Base-by-base conservation (phyloP, 2,329 filamentous ascomycete genomes). In the Apiospora pterosperma region DNA sequence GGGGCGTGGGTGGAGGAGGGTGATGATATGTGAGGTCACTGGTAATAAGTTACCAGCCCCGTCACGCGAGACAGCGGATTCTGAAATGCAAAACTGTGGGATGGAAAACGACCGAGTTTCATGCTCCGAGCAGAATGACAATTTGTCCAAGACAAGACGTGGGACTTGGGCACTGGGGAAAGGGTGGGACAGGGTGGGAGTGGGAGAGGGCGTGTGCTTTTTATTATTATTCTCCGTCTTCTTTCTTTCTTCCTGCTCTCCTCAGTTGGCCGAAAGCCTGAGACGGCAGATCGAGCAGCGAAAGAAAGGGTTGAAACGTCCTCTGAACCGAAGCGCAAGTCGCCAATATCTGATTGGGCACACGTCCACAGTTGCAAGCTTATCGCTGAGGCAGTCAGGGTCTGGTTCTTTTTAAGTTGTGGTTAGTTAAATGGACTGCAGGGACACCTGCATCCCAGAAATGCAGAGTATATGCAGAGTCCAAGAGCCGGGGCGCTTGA, bases 361-460 rank as follows among this genome's bases (percentile, higher is more conserved):
- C 48, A 55, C 48, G 48, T 34, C 48, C 48, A 55, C 16, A 34
- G 16, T 34, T n/a, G 48, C 48, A 55, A 55, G 48, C 48, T 55
- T 55, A 55, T 55, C 48, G 48, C 48, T 34, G 34, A 19, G 34
- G n/a, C n/a, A n/a, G n/a, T n/a, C n/a, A 55, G 48, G 48, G 48
- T 28, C 48, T 55, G 48, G 48, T 55, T 34, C 48, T 34, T 55
- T 55, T 55, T n/a, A 11, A 55, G 48, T 55, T 55, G 48, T 55
- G 48, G 48, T 55, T 55, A n/a, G 48, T 12, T n/a, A n/a, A 55
- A 55, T 55, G 48, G 48, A 34, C 48, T 55, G 48, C 48, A 55
- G 48, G 48, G 48, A 55, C 48, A 55, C 48, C 5, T 55, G 48
- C 48, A 55, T 55, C 48, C 25, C 28, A 4, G n/a, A 31, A 34